These are phyloP conservation scores for Bonnemaisonia californica DNA, from an alignment of 31 red algal genomes.

Conservation along the genomic window DNA sequence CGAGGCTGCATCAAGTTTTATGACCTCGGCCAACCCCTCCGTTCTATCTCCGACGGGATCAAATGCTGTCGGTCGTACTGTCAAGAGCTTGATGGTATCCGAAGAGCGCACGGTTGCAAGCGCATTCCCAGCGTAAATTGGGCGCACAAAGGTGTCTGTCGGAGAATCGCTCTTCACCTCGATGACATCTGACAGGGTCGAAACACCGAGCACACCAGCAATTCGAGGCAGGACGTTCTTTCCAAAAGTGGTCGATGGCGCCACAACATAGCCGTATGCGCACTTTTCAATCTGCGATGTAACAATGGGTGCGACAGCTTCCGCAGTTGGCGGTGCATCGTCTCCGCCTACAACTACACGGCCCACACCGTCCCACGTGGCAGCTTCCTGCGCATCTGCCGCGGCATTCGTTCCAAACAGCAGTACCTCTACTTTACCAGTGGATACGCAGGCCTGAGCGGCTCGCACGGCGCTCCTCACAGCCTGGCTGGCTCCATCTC, in stretches of 20 bases:
- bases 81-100: conserved; percentile 68
- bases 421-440: conserved; percentile 39
- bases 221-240: conserved; percentile 90
- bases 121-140: conserved; percentile 95
- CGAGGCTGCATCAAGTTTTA: conserved; percentile 11
- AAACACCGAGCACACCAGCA: conserved; percentile 65
- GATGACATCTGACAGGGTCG: conserved; percentile 76
- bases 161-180: conserved; percentile 38
- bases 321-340: conserved; percentile 39
- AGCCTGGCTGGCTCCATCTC: conserved; percentile 27
- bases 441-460: conserved; percentile 28
- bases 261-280: conserved; percentile 66
- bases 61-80: conserved; percentile 85
- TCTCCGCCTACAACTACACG: conserved; percentile 21
- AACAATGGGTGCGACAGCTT: conserved; percentile 35
- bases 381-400: conserved; percentile 18
- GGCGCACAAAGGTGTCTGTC: conserved; percentile 71
- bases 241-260: conserved; percentile 74
- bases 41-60: conserved; percentile 46
- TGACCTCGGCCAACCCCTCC: conserved; percentile 35
- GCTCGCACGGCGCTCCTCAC: conserved; percentile 41
- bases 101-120: conserved; percentile 68
- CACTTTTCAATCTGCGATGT: conserved; percentile 30
- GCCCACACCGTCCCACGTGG: conserved; percentile 28
- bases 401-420: conserved; percentile 18